Evolutionary conservation across 768 basidiomycete species (phyloP).

Genomic region (Mycena alexandri): DNA sequence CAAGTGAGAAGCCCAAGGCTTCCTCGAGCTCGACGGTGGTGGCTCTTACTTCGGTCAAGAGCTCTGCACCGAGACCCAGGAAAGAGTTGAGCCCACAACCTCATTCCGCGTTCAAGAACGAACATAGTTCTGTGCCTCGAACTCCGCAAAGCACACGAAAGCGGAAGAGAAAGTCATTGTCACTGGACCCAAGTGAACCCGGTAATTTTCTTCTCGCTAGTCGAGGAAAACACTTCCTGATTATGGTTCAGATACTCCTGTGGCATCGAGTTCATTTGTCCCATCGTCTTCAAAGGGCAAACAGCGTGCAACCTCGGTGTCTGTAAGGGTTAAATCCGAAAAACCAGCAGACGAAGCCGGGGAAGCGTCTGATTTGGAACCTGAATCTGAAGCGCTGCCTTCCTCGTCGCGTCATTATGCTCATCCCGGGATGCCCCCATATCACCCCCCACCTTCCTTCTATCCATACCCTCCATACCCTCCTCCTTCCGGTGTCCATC

Average conservation of each 20-base stretch:
- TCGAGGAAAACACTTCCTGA: neutral
- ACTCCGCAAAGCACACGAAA: conserved; percentile 19
- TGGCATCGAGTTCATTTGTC: conserved; percentile 3
- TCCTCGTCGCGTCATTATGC: conserved; percentile 9
- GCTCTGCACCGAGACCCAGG: neutral
- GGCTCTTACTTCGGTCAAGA: neutral
- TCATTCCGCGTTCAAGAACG: neutral
- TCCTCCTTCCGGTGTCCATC: conserved; percentile 38
- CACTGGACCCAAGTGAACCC: neutral
- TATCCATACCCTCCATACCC: conserved; percentile 43
- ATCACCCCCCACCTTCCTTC: conserved; percentile 30
- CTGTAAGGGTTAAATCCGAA: conserved; percentile 7
- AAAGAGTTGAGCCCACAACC: neutral
- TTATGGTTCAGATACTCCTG: neutral
- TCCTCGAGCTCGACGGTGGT: conserved; percentile 7
- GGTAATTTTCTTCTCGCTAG: conserved; percentile 2
- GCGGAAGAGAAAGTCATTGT: conserved; percentile 30
- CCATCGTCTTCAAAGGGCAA: conserved; percentile 1
- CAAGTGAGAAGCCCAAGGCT: conserved; percentile 5
- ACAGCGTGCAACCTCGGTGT: conserved; percentile 18
- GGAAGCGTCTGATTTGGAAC: conserved; percentile 12
- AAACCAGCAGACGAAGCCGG: neutral
- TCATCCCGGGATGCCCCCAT: conserved; percentile 11
- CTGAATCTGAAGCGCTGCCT: neutral
- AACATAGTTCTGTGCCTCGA: neutral